Conservation (phyloP, 1,284 basidiomycete genomes). For the Sporisorium scitamineum region DNA sequence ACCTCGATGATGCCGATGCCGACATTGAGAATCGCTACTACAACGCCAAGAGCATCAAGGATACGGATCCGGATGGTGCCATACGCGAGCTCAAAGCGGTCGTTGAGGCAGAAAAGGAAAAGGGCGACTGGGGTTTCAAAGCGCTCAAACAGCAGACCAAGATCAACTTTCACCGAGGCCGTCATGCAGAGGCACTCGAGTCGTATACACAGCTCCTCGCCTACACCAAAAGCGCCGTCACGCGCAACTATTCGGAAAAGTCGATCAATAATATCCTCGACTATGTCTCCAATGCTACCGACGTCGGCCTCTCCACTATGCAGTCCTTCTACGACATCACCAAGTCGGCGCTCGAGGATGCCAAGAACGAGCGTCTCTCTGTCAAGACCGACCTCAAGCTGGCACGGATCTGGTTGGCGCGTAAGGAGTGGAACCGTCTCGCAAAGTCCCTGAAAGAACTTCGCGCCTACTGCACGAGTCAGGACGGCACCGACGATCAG, state of each 20-base stretch:
- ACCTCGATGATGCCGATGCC: slow-evolving; percentile 77
- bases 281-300: slow-evolving; percentile 82
- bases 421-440: slow-evolving; percentile 88
- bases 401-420: slow-evolving; percentile 95
- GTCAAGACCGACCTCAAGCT: slow-evolving; percentile 97
- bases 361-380: slow-evolving; percentile 96
- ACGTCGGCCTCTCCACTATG: slow-evolving; percentile 85
- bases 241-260: slow-evolving; percentile 77
- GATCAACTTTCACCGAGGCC: slow-evolving; percentile 82
- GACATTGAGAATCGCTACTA: slow-evolving; percentile 99
- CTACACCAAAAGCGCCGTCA: slow-evolving; percentile 76
- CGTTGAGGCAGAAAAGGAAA: slow-evolving; percentile 86
- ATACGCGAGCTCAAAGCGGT: slow-evolving; percentile 87
- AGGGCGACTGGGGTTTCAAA: slow-evolving; percentile 97
- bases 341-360: slow-evolving; percentile 86
- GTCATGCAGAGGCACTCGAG: slow-evolving; percentile 84
- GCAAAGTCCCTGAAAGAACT: slow-evolving; percentile 72
- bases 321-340: slow-evolving; percentile 96
- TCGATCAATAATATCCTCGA: slow-evolving; percentile 98
- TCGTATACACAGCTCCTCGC: slow-evolving; percentile 86
- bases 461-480: slow-evolving; percentile 72
- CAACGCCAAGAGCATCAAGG: slow-evolving; percentile 93
- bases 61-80: slow-evolving; percentile 88
- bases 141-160: slow-evolving; percentile 98
- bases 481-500: slow-evolving; percentile 81